phyloP scores from a whole-genome alignment of 1,284 basidiomycete genomes.

The Ceratobasidium sp. region DNA sequence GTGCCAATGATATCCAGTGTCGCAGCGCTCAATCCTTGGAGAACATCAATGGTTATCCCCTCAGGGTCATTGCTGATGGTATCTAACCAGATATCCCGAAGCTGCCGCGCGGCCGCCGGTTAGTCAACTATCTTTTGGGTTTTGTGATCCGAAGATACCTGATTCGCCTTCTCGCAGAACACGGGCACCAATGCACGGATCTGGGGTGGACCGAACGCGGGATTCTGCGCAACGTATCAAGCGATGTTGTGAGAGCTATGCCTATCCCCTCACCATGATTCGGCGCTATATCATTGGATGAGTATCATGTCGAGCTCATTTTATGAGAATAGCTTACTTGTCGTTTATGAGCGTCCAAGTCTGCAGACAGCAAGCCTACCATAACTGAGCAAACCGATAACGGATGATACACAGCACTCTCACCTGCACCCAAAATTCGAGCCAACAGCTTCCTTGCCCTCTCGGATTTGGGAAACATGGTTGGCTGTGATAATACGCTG shows the following conservation, averaged over 20 bases:
- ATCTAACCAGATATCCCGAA: constrained; percentile 40
- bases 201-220: constrained; percentile 38
- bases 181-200: constrained; percentile 37
- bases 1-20: constrained; percentile 55
- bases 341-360: constrained; percentile 23
- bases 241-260: not conserved
- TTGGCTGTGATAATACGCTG: constrained; percentile 8
- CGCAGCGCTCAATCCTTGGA: constrained; percentile 49
- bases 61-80: constrained; percentile 25
- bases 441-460: not conserved
- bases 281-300: constrained; percentile 32
- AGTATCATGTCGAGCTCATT: not conserved
- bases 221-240: constrained; percentile 22
- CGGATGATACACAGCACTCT: too few relatives aligned
- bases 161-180: constrained; percentile 40
- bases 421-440: constrained; percentile 38
- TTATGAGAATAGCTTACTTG: not conserved
- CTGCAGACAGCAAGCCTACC: constrained; percentile 18
- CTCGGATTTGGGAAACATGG: constrained; percentile 7
- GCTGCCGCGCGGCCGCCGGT: constrained; percentile 11
- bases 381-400: not conserved
- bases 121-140: not conserved
- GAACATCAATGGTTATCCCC: constrained; percentile 48
- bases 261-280: constrained; percentile 30
- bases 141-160: not conserved